Percentiles rank a stretch among this genome's conserved stretches.
phyloP scores from a whole-genome alignment of 805 yeast genomes.

The Starmerella powellii region DNA sequence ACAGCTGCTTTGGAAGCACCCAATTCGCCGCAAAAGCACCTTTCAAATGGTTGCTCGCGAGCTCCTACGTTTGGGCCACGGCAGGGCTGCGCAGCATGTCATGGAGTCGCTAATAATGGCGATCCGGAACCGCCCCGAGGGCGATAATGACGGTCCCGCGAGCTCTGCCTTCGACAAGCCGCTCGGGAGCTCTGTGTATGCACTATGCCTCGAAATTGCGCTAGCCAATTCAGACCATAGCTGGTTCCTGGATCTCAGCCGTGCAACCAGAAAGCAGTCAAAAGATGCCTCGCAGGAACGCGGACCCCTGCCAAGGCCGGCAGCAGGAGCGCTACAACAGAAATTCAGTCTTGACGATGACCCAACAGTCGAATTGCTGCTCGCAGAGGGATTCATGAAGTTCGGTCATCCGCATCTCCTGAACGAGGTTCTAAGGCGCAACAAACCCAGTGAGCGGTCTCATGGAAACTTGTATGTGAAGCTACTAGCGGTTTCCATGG shows the following conservation, averaged over 20 bases:
- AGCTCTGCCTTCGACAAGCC: background rate
- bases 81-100: slow-evolving; percentile 23
- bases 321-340: slow-evolving; percentile 7
- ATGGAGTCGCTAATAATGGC: slow-evolving; percentile 24
- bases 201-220: slow-evolving; percentile 14
- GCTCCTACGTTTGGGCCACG: slow-evolving; percentile 18
- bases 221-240: slow-evolving; percentile 5
- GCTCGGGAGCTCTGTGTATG: slow-evolving; percentile 2
- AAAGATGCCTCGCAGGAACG: no score
- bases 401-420: slow-evolving; percentile 7
- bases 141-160: background rate
- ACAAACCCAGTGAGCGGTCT: no score
- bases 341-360: slow-evolving; percentile 6
- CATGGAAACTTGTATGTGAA: slow-evolving; percentile 1
- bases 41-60: slow-evolving; percentile 22
- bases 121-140: background rate
- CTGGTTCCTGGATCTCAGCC: slow-evolving; percentile 10
- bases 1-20: slow-evolving; percentile 18
- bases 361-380: background rate
- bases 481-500: slow-evolving; percentile 20
- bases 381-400: slow-evolving; percentile 16
- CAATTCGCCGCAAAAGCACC: slow-evolving; percentile 22
- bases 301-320: no score
- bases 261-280: no score
- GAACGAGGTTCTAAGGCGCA: background rate